Conservation (phyloP, 108 stramenopile species). For the Pseudonitzschia multiseries region DNA sequence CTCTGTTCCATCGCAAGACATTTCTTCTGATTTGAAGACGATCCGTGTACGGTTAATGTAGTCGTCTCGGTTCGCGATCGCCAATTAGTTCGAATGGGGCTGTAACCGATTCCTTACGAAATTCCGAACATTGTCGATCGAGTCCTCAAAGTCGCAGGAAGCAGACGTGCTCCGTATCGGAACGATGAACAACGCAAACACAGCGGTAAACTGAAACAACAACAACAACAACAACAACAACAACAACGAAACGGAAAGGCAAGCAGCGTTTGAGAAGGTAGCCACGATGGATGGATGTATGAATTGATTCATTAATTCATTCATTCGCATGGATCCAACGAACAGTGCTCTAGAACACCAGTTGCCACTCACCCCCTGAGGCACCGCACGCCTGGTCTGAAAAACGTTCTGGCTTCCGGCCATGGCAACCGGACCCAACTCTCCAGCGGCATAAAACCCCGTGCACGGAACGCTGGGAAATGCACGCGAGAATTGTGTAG, state of each 20-base stretch:
- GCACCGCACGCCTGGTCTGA: constrained; percentile 37
- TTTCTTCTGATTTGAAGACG: too few species aligned
- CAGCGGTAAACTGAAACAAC: constrained; percentile 12
- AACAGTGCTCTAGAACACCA: too few species aligned
- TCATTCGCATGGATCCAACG: not conserved
- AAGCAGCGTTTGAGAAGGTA: not conserved
- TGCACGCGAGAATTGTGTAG: constrained; percentile 34
- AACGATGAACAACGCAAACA: constrained; percentile 46
- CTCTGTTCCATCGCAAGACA: too few species aligned
- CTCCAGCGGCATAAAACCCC: constrained; percentile 63
- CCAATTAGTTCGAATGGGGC: not conserved
- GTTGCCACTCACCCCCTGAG: constrained; percentile 62
- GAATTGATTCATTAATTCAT: not conserved
- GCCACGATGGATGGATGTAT: too few species aligned
- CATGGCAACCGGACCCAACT: constrained; percentile 55
- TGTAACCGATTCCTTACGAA: constrained; percentile 7
- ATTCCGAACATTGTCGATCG: not conserved
- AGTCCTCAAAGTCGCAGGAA: not conserved
- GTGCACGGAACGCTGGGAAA: constrained; percentile 52
- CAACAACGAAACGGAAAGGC: not conserved
- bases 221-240: not conserved
- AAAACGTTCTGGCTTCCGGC: constrained; percentile 49
- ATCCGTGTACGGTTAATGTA: too few species aligned
- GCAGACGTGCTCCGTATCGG: constrained; percentile 10
- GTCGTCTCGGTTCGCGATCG: too few species aligned